Evolutionary conservation across 805 yeast genomes (phyloP).

Genomic region (Nakazawaea ambrosiae): DNA sequence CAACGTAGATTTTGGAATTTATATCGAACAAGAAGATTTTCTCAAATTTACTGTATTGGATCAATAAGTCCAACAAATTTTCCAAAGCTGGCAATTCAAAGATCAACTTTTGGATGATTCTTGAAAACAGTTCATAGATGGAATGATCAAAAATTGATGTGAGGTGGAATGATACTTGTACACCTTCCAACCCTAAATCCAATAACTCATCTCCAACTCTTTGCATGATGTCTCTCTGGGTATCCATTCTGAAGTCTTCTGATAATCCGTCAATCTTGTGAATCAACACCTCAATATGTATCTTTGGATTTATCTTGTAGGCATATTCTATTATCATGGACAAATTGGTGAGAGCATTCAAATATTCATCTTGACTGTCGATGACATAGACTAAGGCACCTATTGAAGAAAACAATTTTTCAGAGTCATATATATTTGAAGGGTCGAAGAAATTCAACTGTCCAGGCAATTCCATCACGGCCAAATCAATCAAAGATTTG

Average conservation of each 20-base stretch:
- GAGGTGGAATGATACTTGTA: constrained; percentile 82
- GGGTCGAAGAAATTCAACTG: constrained; percentile 88
- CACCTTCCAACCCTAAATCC: constrained; percentile 87
- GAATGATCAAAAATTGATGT: constrained; percentile 95
- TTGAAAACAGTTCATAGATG: constrained; percentile 89
- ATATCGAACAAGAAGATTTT: constrained; percentile 91
- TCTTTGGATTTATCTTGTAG: constrained; percentile 71
- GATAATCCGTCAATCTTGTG: constrained; percentile 94
- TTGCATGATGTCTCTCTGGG: constrained; percentile 95
- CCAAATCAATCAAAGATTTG: constrained; percentile 74
- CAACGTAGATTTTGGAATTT: constrained; percentile 87
- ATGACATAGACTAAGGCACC: constrained; percentile 93
- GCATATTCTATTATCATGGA: constrained; percentile 87
- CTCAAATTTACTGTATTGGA: constrained; percentile 85
- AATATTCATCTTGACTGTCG: constrained; percentile 92
- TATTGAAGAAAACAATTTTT: constrained; percentile 66
- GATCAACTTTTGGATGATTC: constrained; percentile 86
- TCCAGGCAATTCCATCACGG: constrained; percentile 93
- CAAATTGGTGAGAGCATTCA: constrained; percentile 83
- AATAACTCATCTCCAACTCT: constrained; percentile 88
- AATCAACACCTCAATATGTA: constrained; percentile 86
- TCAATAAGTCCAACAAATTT: constrained; percentile 79
- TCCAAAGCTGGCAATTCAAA: constrained; percentile 86
- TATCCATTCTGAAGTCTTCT: constrained; percentile 90
- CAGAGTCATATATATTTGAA: constrained; percentile 56